Percentiles rank a stretch among this genome's conserved stretches.
phyloP scores from a whole-genome alignment of 148 eudicot genomes.

The Nepenthes gracilis region DNA sequence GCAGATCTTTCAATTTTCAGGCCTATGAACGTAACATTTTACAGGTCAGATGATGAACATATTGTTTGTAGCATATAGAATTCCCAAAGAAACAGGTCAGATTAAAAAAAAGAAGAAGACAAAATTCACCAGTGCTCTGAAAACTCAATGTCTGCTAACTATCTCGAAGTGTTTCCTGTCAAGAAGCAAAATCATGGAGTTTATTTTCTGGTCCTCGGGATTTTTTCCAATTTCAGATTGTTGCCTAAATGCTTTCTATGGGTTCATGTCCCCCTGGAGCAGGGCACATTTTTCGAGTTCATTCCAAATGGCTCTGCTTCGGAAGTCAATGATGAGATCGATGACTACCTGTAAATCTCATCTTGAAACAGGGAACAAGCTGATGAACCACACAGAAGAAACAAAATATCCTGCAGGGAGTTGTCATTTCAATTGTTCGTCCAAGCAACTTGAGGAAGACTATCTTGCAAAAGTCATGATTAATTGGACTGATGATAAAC shows the following conservation, averaged over 20 bases:
- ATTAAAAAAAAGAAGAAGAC: conserved; percentile 49
- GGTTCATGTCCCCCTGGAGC: conserved; percentile 42
- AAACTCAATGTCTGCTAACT: conserved; percentile 36
- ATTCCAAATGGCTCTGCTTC: conserved; percentile 23
- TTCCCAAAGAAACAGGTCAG: conserved; percentile 42
- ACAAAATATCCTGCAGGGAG: conserved; percentile 18
- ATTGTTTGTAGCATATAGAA: conserved; percentile 70
- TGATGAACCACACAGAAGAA: background rate
- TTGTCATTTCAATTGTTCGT: conserved; percentile 35
- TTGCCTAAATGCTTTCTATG: conserved; percentile 49
- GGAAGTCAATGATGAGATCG: conserved; percentile 19
- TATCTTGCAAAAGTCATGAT: conserved; percentile 36
- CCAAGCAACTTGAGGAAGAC: conserved; percentile 44
- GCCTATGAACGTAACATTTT: conserved; percentile 57
- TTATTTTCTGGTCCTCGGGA: no score
- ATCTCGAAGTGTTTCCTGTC: background rate
- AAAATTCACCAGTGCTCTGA: conserved; percentile 60
- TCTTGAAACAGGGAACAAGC: background rate
- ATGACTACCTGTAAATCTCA: conserved; percentile 5
- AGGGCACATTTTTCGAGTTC: conserved; percentile 19
- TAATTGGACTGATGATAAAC: conserved; percentile 53
- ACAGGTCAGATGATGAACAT: conserved; percentile 67
- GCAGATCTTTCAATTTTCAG: conserved; percentile 23
- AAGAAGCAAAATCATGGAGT: no score
- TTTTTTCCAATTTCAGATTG: conserved; percentile 25